A percentile compares a stretch with the other conserved stretches of the same genome.
Conservation (phyloP, 768 basidiomycete species). For the Tremella mesenterica region DNA sequence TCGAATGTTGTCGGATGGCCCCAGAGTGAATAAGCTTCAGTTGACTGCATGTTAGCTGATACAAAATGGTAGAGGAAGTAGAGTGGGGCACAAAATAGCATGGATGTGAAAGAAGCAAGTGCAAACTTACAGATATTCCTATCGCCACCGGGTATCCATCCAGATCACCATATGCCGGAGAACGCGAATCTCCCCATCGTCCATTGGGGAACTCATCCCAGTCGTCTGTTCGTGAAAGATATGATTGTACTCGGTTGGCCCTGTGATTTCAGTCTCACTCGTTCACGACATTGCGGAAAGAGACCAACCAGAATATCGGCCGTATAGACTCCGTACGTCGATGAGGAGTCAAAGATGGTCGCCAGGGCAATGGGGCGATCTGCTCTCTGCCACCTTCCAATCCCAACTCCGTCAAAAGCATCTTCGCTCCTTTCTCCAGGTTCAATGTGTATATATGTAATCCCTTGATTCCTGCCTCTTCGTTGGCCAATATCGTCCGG, state of each 20-base stretch:
- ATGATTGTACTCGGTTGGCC: conserved; percentile 4
- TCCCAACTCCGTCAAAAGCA: conserved; percentile 85
- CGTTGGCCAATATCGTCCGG: conserved; percentile 64
- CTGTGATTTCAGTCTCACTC: not conserved
- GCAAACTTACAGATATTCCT: conserved; percentile 73
- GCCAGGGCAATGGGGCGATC: conserved; percentile 92
- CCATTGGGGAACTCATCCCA: conserved; percentile 99
- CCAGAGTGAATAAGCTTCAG: conserved; percentile 40
- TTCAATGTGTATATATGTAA: conserved; percentile 98
- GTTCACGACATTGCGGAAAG: conserved; percentile 60
- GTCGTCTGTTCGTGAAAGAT: conserved; percentile 55
- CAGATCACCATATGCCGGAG: conserved; percentile 95
- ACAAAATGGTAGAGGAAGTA: not conserved
- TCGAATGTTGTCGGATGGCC: conserved; percentile 30
- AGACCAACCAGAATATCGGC: conserved; percentile 97
- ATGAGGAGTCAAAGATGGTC: conserved; percentile 88
- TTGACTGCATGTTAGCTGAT: conserved; percentile 11
- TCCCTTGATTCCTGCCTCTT: conserved; percentile 70
- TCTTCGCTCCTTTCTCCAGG: conserved; percentile 85
- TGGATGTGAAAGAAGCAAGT: too few species aligned
- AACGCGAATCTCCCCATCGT: conserved; percentile 92
- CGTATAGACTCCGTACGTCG: conserved; percentile 85
- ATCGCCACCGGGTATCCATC: conserved; percentile 93
- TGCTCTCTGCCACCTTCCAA: conserved; percentile 57
- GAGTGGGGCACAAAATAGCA: not conserved